Percentiles rank a stretch among this genome's conserved stretches.
Conservation (phyloP, 345 rosid genomes). For the Streptanthus diversifolius region DNA sequence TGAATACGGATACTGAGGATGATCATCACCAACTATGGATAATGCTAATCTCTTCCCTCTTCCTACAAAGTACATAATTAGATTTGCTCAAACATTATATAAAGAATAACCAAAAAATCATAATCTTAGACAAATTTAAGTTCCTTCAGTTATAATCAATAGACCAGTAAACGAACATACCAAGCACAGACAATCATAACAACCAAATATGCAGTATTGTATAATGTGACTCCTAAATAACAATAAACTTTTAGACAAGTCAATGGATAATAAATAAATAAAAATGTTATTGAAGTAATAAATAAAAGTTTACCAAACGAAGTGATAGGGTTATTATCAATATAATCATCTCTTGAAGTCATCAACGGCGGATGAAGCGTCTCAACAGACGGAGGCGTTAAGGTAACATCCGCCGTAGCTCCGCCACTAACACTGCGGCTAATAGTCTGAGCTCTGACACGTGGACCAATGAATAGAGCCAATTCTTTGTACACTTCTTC, state of each 20-base stretch:
- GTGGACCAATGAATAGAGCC: slow-evolving; percentile 87
- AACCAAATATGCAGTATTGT: slow-evolving; percentile 5
- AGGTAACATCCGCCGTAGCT: background rate
- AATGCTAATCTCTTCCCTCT: slow-evolving; percentile 57
- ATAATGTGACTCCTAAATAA: slow-evolving; percentile 14
- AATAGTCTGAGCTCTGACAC: slow-evolving; percentile 51
- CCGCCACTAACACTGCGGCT: slow-evolving; percentile 7
- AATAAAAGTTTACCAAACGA: slow-evolving; percentile 19
- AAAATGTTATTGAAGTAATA: background rate
- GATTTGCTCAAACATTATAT: background rate
- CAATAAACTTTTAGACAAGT: slow-evolving; percentile 7
- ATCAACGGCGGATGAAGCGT: slow-evolving; percentile 42
- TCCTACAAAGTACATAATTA: slow-evolving; percentile 36
- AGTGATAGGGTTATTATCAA: slow-evolving; percentile 11
- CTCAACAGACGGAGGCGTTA: slow-evolving; percentile 17
- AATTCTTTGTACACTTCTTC: slow-evolving; percentile 94
- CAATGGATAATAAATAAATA: slow-evolving; percentile 6
- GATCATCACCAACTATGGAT: slow-evolving; percentile 46
- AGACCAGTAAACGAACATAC: slow-evolving; percentile 4
- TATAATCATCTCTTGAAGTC: slow-evolving; percentile 24
- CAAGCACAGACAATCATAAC: background rate
- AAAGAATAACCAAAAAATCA: background rate
- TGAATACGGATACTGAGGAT: slow-evolving; percentile 19
- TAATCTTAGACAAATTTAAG: background rate
- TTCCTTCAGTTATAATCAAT: background rate